Base-by-base conservation (phyloP, 1,284 basidiomycete genomes). In the Trichosporon sp. region DNA sequence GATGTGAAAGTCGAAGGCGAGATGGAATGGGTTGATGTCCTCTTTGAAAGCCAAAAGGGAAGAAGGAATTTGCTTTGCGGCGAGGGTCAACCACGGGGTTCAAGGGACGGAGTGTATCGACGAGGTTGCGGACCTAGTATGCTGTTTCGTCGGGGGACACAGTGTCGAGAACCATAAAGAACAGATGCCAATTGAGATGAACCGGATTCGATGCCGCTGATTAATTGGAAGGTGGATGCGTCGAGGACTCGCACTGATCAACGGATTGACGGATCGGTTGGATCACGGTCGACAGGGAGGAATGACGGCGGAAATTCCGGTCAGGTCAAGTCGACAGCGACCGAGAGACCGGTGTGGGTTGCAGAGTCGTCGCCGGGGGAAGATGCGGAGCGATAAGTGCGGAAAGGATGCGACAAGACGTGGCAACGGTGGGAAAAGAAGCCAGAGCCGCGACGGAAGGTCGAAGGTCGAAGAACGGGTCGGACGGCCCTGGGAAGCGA, bases 371-470 rank as follows among this genome's bases (percentile, higher is more conserved):
- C 7, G 19, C 10, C 8, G 6, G 51, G 51, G n/a, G 8, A 7
- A 10, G 51, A 54, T 19, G 51, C 46, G 46, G 46, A 19, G 46
- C 16, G 16, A 48, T 16, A 19, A 7, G 46, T 48, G 46, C 46
- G 46, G 19, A 19, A 19, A 48, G 46, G 46, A 12, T 12, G 16
- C 19, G 46, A 48, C 14, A 16, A 16, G 51, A 54, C 51, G 51
- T 54, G 51, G 51, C 51, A 48, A 12, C 51, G 51, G 19, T 54
- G 21, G 51, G 21, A 54, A 54, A 54, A 54, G 51, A 54, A 54
- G 51, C 51, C 51, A 54, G 51, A 21, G n/a, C 51, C 51, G 21
- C 51, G 38, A 40, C 38, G 38, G 38, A 40, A 40, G 38, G 21
- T 21, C 51, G 51, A 54, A 54, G 19, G 51, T 21, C 51, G 51